A percentile compares a stretch with the other conserved stretches of the same genome.
phyloP scores from a whole-genome alignment of 1,284 basidiomycete species.

The Naganishia cerealis region DNA sequence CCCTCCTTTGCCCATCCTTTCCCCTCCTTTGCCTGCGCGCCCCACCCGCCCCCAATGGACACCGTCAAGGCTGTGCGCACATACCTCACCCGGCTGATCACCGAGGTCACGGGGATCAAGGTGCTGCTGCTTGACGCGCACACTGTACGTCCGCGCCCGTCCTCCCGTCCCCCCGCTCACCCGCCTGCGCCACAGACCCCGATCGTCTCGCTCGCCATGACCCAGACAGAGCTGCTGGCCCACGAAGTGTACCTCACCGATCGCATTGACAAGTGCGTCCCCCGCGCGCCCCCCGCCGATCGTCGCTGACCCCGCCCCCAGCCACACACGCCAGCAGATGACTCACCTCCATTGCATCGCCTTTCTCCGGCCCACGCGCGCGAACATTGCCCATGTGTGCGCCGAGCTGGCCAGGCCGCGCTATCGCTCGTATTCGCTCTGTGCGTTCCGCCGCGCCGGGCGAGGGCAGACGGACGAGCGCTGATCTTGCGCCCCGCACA shows the following conservation, averaged over 20 bases:
- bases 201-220: conserved; percentile 90
- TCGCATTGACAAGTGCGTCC: conserved; percentile 76
- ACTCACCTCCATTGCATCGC: conserved; percentile 95
- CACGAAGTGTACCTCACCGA: conserved; percentile 98
- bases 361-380: conserved; percentile 77
- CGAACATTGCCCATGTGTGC: conserved; percentile 78
- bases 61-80: conserved; percentile 91
- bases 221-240: conserved; percentile 88
- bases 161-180: conserved; percentile 1
- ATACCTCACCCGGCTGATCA: conserved; percentile 87
- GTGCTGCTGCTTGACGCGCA: conserved; percentile 93
- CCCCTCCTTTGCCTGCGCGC: no score
- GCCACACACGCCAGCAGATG: conserved; percentile 77
- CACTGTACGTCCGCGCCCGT: conserved; percentile 66
- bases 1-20: no score
- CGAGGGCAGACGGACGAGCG: background rate
- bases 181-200: conserved; percentile 68
- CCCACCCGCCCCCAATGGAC: conserved; percentile 66
- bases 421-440: conserved; percentile 95
- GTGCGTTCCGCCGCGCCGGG: conserved; percentile 64
- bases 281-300: background rate
- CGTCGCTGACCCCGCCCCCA: conserved; percentile 23
- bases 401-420: conserved; percentile 82
- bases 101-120: conserved; percentile 86
- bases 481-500: conserved; percentile 45